Evolutionary conservation across 192 early-diverging fungal genomes (phyloP), one percentile per base, ranked within the genome.

Genomic region (Geosiphon pyriformis): DNA sequence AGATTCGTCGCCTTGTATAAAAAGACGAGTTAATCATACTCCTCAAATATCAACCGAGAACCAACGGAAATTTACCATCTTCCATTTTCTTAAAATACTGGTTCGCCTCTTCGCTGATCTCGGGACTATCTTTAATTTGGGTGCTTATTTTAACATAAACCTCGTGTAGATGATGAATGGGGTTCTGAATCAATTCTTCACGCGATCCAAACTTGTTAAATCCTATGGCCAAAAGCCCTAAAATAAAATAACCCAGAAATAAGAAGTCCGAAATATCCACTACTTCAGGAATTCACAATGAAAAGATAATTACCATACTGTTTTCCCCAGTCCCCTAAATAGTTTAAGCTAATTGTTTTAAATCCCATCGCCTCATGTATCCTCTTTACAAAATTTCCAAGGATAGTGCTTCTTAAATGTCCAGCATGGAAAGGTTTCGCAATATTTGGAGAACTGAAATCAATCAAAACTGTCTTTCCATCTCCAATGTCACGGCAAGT

Each of bases 321-420:
- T 71, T 95, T 99, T 27, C 96, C 96, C 96, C 96, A 99, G 71
- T 99, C 95, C 25, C 96, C 96, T 22, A 99, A 76, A 72, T 99
- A 95, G 77, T 99, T 99, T 69, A 96, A 92, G 4, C 84, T 82
- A 32, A 93, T 79, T 3, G 87, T 87, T 0, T 87, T 85, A 76
- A 89, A 92, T 23, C 94, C 95, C 64, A 85, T 83, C 32, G 88
- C 92, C 61, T 83, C 72, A 72, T 91, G 80, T n/a, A 90, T 76
- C 31, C 89, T 82, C 62, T 79, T 76, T 59, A 93, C 79, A 80
- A 94, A 93, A 76, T 92, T 91, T 27, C 96, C 96, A 58, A 99
- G 90, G 72, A 99, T 98, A 1, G 95, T 99, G 55, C 91, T 91
- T 56, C 94, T 85, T 70, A 99, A 78, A 78, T 99, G 96, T 0